Evolutionary conservation across 2,329 filamentous ascomycete genomes (phyloP).

Genomic region (Phyllachora maydis): DNA sequence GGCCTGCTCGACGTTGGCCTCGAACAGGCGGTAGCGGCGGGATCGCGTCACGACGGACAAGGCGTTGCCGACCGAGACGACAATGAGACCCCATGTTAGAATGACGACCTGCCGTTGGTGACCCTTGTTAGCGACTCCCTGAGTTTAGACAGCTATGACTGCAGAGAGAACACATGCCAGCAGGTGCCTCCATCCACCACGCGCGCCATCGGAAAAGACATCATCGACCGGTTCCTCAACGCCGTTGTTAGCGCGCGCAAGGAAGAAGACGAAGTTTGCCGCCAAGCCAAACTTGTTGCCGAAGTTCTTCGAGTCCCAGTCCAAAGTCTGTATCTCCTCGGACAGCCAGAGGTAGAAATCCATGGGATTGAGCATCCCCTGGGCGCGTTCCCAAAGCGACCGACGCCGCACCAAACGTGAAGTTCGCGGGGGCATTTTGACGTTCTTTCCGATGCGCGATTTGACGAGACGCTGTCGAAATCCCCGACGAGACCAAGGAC

Average conservation of each 20-base stretch:
- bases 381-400: constrained; percentile 63
- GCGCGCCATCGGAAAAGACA: constrained; percentile 57
- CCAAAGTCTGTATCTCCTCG: constrained; percentile 77
- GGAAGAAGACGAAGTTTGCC: constrained; percentile 60
- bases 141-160: neutral
- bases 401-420: constrained; percentile 62
- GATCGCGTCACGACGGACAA: constrained; percentile 64
- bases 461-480: neutral
- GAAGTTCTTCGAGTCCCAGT: constrained; percentile 71
- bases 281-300: constrained; percentile 55
- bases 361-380: constrained; percentile 62
- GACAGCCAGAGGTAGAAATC: constrained; percentile 83
- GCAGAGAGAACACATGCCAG: constrained; percentile 19
- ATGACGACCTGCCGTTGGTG: too few relatives aligned
- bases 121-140: constrained; percentile 23
- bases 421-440: constrained; percentile 23
- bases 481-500: too few relatives aligned
- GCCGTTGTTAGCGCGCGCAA: constrained; percentile 62
- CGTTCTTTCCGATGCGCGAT: neutral
- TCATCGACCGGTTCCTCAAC: constrained; percentile 42
- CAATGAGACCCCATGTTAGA: constrained; percentile 46
- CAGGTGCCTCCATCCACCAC: constrained; percentile 42
- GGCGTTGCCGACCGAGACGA: constrained; percentile 54
- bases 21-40: constrained; percentile 80
- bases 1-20: constrained; percentile 56